Conservation (phyloP, 2,329 filamentous ascomycete species). For the Aaosphaeria pasadenensis region DNA sequence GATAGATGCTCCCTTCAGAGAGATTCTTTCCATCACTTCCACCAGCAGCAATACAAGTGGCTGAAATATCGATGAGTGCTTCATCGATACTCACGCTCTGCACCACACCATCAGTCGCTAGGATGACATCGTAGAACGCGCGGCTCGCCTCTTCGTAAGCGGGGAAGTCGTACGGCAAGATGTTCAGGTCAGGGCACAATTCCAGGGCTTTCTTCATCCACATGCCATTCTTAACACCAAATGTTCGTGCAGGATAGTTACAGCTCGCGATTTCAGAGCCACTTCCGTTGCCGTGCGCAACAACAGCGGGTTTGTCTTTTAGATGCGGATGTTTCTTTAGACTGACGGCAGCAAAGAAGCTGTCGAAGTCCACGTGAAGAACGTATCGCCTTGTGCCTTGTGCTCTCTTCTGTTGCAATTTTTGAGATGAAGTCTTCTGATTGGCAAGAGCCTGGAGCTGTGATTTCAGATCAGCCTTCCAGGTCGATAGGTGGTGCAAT, state of each 20-base stretch:
- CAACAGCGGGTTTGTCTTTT: conserved; percentile 75
- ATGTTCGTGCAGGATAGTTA: conserved; percentile 85
- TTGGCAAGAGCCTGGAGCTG: conserved; percentile 77
- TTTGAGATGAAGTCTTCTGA: conserved; percentile 60
- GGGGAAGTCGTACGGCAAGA: conserved; percentile 93
- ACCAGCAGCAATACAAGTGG: conserved; percentile 62
- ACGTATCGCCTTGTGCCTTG: conserved; percentile 73
- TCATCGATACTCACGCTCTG: conserved; percentile 98
- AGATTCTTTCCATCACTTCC: conserved; percentile 64
- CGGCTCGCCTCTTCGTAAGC: conserved; percentile 90
- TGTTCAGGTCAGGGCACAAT: conserved; percentile 78
- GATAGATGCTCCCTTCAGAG: conserved; percentile 67
- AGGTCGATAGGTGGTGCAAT: conserved; percentile 89
- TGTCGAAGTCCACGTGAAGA: conserved; percentile 96
- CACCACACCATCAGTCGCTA: conserved; percentile 75
- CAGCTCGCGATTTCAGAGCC: conserved; percentile 97
- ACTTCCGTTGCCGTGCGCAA: conserved; percentile 80
- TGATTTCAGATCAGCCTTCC: conserved; percentile 93
- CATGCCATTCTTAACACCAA: conserved; percentile 95
- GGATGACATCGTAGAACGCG: conserved; percentile 80
- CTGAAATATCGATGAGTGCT: conserved; percentile 80
- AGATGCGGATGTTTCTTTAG: conserved; percentile 73
- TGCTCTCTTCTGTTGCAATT: conserved; percentile 51
- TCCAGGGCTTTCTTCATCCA: conserved; percentile 94
- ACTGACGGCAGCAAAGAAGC: conserved; percentile 95